Evolutionary conservation across 139 green algal species (phyloP).

Genomic region (Tetradesmus lagerheimii): DNA sequence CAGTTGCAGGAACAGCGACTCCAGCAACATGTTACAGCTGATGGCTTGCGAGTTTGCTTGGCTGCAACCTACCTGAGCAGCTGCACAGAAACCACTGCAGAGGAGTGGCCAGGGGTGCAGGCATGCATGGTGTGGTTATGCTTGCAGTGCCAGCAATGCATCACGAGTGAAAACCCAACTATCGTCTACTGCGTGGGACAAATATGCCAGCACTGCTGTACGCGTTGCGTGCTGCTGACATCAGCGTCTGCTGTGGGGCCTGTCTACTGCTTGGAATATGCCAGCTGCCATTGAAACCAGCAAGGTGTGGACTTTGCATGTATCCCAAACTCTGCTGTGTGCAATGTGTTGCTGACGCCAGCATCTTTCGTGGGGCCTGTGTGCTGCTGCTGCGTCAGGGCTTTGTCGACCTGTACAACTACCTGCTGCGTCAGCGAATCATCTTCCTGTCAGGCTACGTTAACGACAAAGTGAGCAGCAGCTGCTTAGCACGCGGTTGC

Average conservation of each 20-base stretch:
- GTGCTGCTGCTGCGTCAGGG: slow-evolving; percentile 64
- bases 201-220: too few species aligned
- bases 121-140: too few species aligned
- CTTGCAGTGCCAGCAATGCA: too few species aligned
- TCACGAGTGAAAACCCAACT: too few species aligned
- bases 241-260: neutral
- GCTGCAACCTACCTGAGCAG: too few species aligned
- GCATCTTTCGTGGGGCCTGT: neutral
- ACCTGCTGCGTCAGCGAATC: slow-evolving; percentile 91
- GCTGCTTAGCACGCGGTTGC: neutral
- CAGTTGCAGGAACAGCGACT: neutral
- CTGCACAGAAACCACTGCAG: too few species aligned
- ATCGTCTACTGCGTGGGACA: too few species aligned
- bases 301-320: too few species aligned
- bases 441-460: slow-evolving; percentile 91
- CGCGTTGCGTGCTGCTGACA: too few species aligned
- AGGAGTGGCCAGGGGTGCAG: too few species aligned
- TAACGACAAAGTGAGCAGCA: slow-evolving; percentile 79
- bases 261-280: slow-evolving; percentile 1
- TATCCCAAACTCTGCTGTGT: neutral
- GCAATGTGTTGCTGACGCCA: neutral
- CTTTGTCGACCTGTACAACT: slow-evolving; percentile 85
- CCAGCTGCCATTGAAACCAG: too few species aligned
- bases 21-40: neutral
- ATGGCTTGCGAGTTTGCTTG: too few species aligned